Evolutionary conservation across 768 basidiomycete species (phyloP).

Genomic region (Xerocomellus intermedius): DNA sequence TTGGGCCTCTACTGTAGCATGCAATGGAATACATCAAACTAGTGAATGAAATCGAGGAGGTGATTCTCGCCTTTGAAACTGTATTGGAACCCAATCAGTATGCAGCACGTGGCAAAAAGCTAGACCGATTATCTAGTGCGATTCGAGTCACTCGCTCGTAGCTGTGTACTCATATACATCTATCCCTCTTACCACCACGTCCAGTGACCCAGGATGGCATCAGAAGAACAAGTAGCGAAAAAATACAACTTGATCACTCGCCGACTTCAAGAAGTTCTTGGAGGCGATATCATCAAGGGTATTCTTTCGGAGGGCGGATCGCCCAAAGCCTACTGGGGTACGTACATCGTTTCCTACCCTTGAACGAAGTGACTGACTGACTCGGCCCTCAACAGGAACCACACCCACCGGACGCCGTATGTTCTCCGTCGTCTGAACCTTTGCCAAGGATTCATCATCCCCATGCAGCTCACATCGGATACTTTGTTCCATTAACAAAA

Average conservation of each 20-base stretch:
- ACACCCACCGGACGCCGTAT: constrained; percentile 93
- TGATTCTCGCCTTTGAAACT: not conserved
- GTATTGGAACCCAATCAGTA: not conserved
- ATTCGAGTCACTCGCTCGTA: constrained; percentile 8
- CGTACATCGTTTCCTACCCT: constrained; percentile 18
- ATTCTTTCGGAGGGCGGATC: constrained; percentile 74
- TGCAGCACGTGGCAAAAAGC: constrained; percentile 3
- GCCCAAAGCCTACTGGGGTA: constrained; percentile 92
- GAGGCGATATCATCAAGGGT: constrained; percentile 77
- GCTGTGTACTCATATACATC: not conserved
- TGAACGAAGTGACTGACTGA: not conserved
- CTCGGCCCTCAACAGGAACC: constrained; percentile 54
- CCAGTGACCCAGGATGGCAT: constrained; percentile 28
- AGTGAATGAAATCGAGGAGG: not conserved
- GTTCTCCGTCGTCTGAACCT: constrained; percentile 28
- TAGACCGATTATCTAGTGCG: not conserved
- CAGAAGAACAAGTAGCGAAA: constrained; percentile 34
- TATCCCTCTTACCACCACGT: constrained; percentile 3
- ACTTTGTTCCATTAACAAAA: constrained; percentile 93
- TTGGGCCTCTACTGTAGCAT: not conserved
- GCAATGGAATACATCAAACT: not conserved
- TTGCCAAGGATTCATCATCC: not conserved
- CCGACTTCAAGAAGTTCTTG: constrained; percentile 82
- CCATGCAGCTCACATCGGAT: constrained; percentile 85
- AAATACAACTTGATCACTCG: constrained; percentile 84